A percentile compares a stretch with the other conserved stretches of the same genome.
Conservation (phyloP, 2,329 filamentous ascomycete species). For the Penicillium fuscoglaucum region DNA sequence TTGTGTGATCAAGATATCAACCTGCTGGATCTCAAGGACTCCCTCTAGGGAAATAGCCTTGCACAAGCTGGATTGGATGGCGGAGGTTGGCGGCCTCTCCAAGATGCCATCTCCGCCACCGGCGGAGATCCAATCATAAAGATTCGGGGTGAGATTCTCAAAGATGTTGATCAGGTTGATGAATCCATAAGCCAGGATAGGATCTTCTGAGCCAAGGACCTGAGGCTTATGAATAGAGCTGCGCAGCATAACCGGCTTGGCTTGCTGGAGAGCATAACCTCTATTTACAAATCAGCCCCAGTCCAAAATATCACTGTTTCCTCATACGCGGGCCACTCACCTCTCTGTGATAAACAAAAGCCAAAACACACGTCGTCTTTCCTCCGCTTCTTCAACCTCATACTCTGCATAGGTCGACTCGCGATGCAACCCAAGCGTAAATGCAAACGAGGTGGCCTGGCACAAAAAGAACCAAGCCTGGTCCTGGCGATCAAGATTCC, state of each 20-base stretch:
- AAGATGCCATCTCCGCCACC: slow-evolving; percentile 34
- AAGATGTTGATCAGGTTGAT: slow-evolving; percentile 44
- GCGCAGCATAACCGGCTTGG: slow-evolving; percentile 68
- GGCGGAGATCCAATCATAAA: slow-evolving; percentile 43
- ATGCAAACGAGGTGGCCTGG: slow-evolving; percentile 69
- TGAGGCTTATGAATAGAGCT: slow-evolving; percentile 65
- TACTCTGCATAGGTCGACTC: slow-evolving; percentile 52
- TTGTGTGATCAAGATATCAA: slow-evolving; percentile 68
- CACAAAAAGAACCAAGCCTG: slow-evolving; percentile 78
- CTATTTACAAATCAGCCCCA: slow-evolving; percentile 37
- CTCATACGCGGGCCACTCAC: slow-evolving; percentile 40
- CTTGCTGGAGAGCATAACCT: slow-evolving; percentile 70
- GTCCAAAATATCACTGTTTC: background rate
- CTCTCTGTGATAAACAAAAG: slow-evolving; percentile 70
- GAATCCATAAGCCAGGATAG: slow-evolving; percentile 43
- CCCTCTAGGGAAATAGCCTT: slow-evolving; percentile 57
- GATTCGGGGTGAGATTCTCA: slow-evolving; percentile 39
- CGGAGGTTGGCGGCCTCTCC: slow-evolving; percentile 33
- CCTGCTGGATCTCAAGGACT: slow-evolving; percentile 65
- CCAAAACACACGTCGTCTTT: slow-evolving; percentile 70
- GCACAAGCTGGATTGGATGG: slow-evolving; percentile 55
- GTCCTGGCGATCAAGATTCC: slow-evolving; percentile 70
- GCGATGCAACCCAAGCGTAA: slow-evolving; percentile 46
- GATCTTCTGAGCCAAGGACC: slow-evolving; percentile 59
- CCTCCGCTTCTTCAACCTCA: slow-evolving; percentile 57